A percentile compares a stretch with the other conserved stretches of the same genome.
These are phyloP conservation scores for Melampsora larici-populina DNA, from an alignment of 1,284 basidiomycete genomes.

Conservation along the genomic window DNA sequence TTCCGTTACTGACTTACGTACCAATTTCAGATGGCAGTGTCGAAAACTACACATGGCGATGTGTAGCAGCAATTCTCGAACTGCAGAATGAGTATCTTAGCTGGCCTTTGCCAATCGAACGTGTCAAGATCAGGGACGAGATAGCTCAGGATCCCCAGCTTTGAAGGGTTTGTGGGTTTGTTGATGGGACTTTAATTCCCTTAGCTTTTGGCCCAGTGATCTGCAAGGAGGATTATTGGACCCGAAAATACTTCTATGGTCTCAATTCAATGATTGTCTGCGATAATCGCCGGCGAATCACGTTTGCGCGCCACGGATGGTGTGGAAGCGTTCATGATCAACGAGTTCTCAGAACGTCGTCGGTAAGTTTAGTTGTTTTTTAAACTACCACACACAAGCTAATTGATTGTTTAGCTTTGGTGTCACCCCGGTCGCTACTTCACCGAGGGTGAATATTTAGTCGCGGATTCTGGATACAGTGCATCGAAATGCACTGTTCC, in stretches of 20 bases:
- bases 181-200: no score
- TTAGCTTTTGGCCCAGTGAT: no score
- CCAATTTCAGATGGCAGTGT: no score
- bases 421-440: no score
- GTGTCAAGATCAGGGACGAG: not conserved
- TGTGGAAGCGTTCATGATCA: not conserved
- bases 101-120: no score
- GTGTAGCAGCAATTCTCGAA: no score
- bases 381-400: not conserved
- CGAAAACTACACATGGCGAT: no score
- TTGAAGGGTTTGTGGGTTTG: not conserved
- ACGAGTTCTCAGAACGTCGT: not conserved
- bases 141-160: not conserved
- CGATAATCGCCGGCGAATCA: not conserved
- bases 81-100: no score
- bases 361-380: not conserved
- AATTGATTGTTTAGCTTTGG: no score
- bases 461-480: slow-evolving; percentile 15
- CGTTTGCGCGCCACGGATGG: not conserved
- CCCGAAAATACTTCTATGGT: slow-evolving; percentile 9
- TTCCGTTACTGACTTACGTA: no score
- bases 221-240: slow-evolving; percentile 26
- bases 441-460: slow-evolving; percentile 1
- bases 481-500: not conserved
- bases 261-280: no score